A percentile compares a stretch with the other conserved stretches of the same genome.
phyloP scores from a whole-genome alignment of 192 early-diverging fungal species.

The Coemansia sp. region DNA sequence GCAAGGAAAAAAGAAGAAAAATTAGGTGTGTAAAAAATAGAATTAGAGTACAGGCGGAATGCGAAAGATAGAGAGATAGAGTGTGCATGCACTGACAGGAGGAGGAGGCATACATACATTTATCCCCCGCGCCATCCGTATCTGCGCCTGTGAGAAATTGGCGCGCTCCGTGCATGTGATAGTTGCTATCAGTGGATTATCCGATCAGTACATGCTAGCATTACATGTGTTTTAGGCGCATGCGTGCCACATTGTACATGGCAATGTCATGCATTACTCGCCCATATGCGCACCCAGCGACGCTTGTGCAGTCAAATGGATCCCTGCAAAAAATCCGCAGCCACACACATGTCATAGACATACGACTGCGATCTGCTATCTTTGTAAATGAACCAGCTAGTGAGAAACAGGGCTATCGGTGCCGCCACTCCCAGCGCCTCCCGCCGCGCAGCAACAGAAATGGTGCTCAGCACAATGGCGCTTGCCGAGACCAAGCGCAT shows the following conservation, averaged over 20 bases:
- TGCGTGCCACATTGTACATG: neutral
- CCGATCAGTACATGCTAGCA: neutral
- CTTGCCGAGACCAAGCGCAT: constrained; percentile 34
- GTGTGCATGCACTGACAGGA: neutral
- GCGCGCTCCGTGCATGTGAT: constrained; percentile 1
- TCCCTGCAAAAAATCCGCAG: neutral
- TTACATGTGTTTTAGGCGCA: too few species aligned
- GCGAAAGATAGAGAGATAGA: neutral
- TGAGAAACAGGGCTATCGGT: constrained; percentile 25
- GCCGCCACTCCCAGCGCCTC: neutral
- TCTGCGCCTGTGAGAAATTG: neutral
- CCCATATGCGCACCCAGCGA: neutral
- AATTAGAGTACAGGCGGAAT: neutral
- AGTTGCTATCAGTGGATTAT: neutral
- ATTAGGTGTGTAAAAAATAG: neutral
- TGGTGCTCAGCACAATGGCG: constrained; percentile 20
- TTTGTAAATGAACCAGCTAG: constrained; percentile 12
- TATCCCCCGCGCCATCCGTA: neutral
- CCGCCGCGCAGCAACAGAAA: constrained; percentile 13
- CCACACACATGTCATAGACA: neutral
- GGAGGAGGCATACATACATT: neutral
- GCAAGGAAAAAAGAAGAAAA: constrained; percentile 2
- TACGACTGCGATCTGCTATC: neutral
- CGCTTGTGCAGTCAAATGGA: neutral
- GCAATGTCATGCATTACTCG: neutral